These are phyloP conservation scores for Tieghemiomyces parasiticus DNA, from an alignment of 192 early-diverging fungal species.

Conservation along the genomic window DNA sequence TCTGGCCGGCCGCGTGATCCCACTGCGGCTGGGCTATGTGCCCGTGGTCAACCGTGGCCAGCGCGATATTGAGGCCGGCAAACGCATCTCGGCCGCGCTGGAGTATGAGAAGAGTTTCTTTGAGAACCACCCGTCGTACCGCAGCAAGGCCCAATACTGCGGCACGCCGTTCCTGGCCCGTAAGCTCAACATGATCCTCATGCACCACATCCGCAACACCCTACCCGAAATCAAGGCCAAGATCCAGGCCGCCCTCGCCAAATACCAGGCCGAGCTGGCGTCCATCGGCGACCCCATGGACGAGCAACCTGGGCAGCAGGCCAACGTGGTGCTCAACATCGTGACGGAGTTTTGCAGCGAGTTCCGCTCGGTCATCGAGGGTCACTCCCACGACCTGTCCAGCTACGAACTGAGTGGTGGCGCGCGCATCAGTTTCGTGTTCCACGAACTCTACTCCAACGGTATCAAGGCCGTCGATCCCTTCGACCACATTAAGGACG, in stretches of 20 bases:
- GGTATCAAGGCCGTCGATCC: constrained; percentile 92
- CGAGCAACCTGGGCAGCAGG: constrained; percentile 57
- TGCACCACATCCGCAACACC: constrained; percentile 98
- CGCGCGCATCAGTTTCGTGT: constrained; percentile 97
- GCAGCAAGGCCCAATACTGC: constrained; percentile 95
- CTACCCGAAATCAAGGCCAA: constrained; percentile 98
- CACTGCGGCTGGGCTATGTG: constrained; percentile 92
- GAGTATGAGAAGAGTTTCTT: constrained; percentile 87
- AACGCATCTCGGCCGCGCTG: constrained; percentile 74
- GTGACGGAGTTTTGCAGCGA: constrained; percentile 98
- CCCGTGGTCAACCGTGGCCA: constrained; percentile 99
- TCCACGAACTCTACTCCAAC: constrained; percentile 90
- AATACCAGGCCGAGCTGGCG: constrained; percentile 75
- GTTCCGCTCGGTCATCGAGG: constrained; percentile 90
- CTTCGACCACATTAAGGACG: constrained; percentile 97
- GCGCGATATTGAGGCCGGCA: constrained; percentile 89
- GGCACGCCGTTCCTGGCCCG: constrained; percentile 97
- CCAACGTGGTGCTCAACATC: constrained; percentile 87
- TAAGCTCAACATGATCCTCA: constrained; percentile 95
- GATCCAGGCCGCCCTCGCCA: constrained; percentile 67
- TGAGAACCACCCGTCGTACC: constrained; percentile 88
- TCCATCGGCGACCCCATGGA: constrained; percentile 83
- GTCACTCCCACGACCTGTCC: constrained; percentile 89
- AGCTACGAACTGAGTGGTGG: constrained; percentile 93
- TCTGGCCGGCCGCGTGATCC: constrained; percentile 92